Base-by-base conservation (phyloP, 441 rosid genomes). In the Gossypium davidsonii region DNA sequence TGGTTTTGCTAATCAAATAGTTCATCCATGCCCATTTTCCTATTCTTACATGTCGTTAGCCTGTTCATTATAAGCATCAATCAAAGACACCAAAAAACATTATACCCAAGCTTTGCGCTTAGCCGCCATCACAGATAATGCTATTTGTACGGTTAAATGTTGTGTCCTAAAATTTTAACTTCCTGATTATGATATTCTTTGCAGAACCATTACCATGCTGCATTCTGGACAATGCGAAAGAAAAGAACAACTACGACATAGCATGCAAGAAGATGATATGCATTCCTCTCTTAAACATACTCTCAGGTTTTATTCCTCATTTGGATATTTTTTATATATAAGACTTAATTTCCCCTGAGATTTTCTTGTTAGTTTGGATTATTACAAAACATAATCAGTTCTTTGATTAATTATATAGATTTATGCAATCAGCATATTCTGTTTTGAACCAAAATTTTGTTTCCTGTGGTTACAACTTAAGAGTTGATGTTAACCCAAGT, bases 141-240 rank as follows among this genome's bases (percentile, higher is more conserved):
- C 49, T 39, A 34, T 55, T 37, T 21, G 6, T 18, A 6, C 48
- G 14, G 21, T 31, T 70, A 37, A 20, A 37, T 55, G 12, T 26
- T 44, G 9, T 73, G 15, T 58, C 48, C 26, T 4, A 21, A 66
- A 11, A 28, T 7, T 44, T 34, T 65, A 34, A 12, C 53, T 37
- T 55, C 63, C 70, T 68, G 18, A 52, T 73, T 51, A 9, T 10
- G n/a, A 9, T 55, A 51, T 26, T 26, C 20, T 14, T 59, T 83
- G 87, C 90, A 92, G 97, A 94, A 92, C 77, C 87, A 86, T 25
- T 92, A 92, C 84, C 81, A 73, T 44, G 74, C 97, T 15, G 96
- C 94, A 72, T 92, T 94, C 79, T 94, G 97, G 98, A 92, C 96
- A 3, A 87, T 89, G 91, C 85, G 93, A 83, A 92, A 94, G 90